A percentile compares a stretch with the other conserved stretches of the same genome.
Evolutionary conservation across 257 asterid genomes (phyloP).

Genomic region (Scutellaria baicalensis): DNA sequence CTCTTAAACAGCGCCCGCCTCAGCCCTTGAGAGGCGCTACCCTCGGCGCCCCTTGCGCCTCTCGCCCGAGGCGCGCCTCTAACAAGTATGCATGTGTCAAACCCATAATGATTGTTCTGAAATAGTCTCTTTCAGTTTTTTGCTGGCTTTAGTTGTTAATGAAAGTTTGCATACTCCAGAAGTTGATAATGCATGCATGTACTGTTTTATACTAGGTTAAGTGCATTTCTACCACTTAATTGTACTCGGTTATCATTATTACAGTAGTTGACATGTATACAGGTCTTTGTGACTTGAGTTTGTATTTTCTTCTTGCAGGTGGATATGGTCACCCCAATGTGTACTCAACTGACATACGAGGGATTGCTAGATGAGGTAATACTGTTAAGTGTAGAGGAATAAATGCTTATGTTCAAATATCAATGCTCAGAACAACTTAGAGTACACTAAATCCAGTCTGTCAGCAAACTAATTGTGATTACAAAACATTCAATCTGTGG

Average conservation of each 20-base stretch:
- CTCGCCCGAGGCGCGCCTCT: too few relatives aligned
- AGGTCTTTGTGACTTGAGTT: neutral
- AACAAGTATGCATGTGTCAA: neutral
- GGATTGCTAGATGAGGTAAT: slow-evolving; percentile 95
- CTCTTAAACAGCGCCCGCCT: too few relatives aligned
- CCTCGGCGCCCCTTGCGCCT: too few relatives aligned
- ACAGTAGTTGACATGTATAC: neutral
- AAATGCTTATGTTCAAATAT: neutral
- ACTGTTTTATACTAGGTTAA: neutral
- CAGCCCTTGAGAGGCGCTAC: too few relatives aligned
- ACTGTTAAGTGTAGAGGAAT: neutral
- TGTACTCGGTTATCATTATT: neutral
- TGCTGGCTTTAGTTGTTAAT: neutral
- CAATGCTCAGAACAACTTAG: neutral
- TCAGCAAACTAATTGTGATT: neutral
- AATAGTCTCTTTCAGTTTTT: neutral
- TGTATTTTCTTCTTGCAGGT: slow-evolving; percentile 52
- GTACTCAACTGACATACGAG: slow-evolving; percentile 86
- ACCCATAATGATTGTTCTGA: neutral
- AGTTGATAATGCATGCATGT: neutral
- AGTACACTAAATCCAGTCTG: neutral
- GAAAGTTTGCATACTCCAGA: slow-evolving; percentile 2
- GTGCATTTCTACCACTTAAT: neutral
- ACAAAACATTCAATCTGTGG: neutral
- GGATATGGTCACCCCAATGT: slow-evolving; percentile 99